phyloP scores from a whole-genome alignment of 1,284 basidiomycete species.

The Xanthoconium separans region DNA sequence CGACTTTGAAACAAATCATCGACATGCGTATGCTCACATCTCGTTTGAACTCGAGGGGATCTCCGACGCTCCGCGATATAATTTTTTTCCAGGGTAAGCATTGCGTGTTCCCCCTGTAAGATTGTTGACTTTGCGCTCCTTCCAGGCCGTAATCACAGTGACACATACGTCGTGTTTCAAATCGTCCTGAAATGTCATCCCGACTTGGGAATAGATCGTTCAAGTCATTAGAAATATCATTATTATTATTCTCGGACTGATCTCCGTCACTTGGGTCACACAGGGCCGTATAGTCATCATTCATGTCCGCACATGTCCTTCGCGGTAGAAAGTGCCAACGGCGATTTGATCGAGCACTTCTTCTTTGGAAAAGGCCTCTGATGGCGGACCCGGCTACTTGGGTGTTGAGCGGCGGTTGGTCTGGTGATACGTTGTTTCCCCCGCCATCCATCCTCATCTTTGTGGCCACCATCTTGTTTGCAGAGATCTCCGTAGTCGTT shows the following conservation, averaged over 20 bases:
- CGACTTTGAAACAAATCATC: neutral
- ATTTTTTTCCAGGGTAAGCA: neutral
- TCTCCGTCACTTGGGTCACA: neutral
- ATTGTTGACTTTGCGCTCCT: constrained; percentile 7
- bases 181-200: neutral
- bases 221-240: neutral
- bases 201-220: neutral
- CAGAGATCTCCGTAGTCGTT: neutral
- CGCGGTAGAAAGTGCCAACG: constrained; percentile 25
- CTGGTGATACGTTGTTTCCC: neutral
- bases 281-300: neutral
- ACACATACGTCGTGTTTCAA: neutral
- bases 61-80: neutral
- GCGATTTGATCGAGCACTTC: neutral
- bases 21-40: neutral
- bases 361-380: neutral
- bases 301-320: constrained; percentile 19
- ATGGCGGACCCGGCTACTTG: constrained; percentile 9
- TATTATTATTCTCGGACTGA: neutral
- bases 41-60: neutral
- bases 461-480: neutral
- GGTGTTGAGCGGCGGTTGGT: constrained; percentile 1
- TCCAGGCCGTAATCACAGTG: neutral
- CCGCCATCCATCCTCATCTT: neutral
- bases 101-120: constrained; percentile 4